Base-by-base conservation (phyloP, 1,284 basidiomycete genomes). In the Microbotryomycetes sp. region DNA sequence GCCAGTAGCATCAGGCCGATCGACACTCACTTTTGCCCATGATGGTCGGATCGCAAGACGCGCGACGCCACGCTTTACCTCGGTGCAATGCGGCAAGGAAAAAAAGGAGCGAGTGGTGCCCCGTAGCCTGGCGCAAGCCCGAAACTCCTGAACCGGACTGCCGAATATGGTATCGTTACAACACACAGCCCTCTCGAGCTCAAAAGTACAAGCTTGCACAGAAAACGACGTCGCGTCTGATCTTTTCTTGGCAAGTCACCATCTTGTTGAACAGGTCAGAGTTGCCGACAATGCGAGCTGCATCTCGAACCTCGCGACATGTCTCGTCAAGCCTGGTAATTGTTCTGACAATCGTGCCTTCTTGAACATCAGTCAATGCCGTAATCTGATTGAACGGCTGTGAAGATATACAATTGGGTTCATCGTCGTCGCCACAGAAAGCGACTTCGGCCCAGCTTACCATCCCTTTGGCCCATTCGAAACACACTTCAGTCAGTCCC, bases 401-500 rank as follows among this genome's bases (percentile, higher is more conserved):
- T 1, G 21, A 15, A 30, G 16, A 21, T 47, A 24, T 26, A 28
- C 21, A 59, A 18, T n/a, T 41, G 26, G 51, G 2, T n/a, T 27
- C 30, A 56, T 41, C 41, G 23, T 46, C 48, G 13, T 11, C 35
- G 9, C 13, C 45, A 41, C 24, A 48, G 30, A n/a, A 49, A 47
- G 41, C 27, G n/a, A 61, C 31, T 27, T 18, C 46, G 47, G 45
- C 41, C 23, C 13, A 26, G 73, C 83, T 71, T 70, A 93, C 93
- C 87, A 93, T 96, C 57, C 96, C 96, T 73, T 88, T 88, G 0
- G 96, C 93, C 96, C 96, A 99, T 75, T 97, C 92, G 74, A 97
- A 97, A 7, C 97, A 94, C 0, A 97, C 93, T 72, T 96, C 90
- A 13, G 91, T 85, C 27, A 99, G 78, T 2, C 94, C 94, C 66